Base-by-base conservation (phyloP, 805 yeast genomes). In the Lachancea kluyveri region DNA sequence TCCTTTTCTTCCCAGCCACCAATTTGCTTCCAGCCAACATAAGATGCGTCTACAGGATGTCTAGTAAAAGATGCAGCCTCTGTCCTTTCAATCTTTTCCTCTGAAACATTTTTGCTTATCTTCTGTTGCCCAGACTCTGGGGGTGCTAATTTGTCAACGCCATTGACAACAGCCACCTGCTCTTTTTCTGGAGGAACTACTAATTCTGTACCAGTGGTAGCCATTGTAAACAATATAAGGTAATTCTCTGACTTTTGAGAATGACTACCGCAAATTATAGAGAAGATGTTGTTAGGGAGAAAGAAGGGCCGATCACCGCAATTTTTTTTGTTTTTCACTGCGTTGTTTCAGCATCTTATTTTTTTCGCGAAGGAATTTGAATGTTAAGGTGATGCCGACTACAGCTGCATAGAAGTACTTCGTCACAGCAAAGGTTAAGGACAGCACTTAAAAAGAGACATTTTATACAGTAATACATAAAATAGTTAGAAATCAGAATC, bases 11-110 rank as follows among this genome's bases (percentile, higher is more conserved):
- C 83, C 80, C 86, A 90, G 12, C 86, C 83, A 7, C 92, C 90
- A 31, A 84, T 87, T 57, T 88, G 95, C 54, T 80, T 84, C 97
- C 97, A 90, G 20, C 97, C 97, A 30, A 84, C 73, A 49, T 72
- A 81, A 3, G 90, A 74, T 17, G 83, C 81, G 34, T 68, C 48
- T 13, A 33, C 43, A 15, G 30, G 33, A 22, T 42, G 37, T 33
- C 59, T 49, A n/a, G 36, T 32, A n/a, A 45, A 39, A 17, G 43
- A 29, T 2, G 45, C 36, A 6, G 41, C 46, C 21, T 28, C 33
- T 14, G 30, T 29, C 19, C 29, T 30, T 17, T 29, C 30, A 3
- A 15, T 23, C 20, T 44, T 42, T 4, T 42, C 50, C 15, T 41
- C 46, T 3, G 50, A 37, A 9, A 50, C 41, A 26, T 41, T 39